phyloP scores from a whole-genome alignment of 805 yeast species.

The Maudiozyma bulderi region DNA sequence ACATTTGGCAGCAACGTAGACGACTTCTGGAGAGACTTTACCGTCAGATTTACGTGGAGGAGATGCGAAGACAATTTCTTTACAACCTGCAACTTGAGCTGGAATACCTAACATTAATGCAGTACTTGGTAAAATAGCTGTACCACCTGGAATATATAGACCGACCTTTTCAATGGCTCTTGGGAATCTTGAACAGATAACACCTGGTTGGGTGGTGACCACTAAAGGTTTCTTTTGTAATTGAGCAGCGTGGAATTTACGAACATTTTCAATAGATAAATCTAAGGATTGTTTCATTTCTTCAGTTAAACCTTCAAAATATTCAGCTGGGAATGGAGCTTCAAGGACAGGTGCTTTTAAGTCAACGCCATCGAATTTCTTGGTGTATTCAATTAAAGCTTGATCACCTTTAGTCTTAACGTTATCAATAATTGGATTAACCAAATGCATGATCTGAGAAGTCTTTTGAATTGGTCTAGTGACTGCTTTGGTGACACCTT shows the following conservation, averaged over 20 bases:
- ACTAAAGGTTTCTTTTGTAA: constrained; percentile 58
- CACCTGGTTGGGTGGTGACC: constrained; percentile 93
- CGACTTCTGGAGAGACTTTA: constrained; percentile 90
- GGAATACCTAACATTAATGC: constrained; percentile 98
- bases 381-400: constrained; percentile 83
- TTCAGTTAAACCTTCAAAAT: constrained; percentile 63
- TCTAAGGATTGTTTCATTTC: constrained; percentile 79
- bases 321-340: constrained; percentile 80
- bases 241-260: constrained; percentile 91
- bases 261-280: constrained; percentile 78
- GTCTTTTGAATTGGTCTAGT: constrained; percentile 94
- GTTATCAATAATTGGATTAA: constrained; percentile 75
- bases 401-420: constrained; percentile 74
- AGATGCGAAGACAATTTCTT: constrained; percentile 82
- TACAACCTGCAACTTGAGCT: constrained; percentile 94
- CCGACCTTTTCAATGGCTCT: constrained; percentile 94
- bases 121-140: constrained; percentile 96
- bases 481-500: constrained; percentile 51
- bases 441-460: constrained; percentile 84
- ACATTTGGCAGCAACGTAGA: constrained; percentile 90
- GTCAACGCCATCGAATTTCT: constrained; percentile 79
- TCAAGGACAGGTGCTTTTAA: constrained; percentile 61
- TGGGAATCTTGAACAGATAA: constrained; percentile 85
- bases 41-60: constrained; percentile 90
- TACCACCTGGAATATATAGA: constrained; percentile 95